A percentile compares a stretch with the other conserved stretches of the same genome.
Conservation (phyloP, 2,329 filamentous ascomycete genomes). For the Sordariomycetes sp. region DNA sequence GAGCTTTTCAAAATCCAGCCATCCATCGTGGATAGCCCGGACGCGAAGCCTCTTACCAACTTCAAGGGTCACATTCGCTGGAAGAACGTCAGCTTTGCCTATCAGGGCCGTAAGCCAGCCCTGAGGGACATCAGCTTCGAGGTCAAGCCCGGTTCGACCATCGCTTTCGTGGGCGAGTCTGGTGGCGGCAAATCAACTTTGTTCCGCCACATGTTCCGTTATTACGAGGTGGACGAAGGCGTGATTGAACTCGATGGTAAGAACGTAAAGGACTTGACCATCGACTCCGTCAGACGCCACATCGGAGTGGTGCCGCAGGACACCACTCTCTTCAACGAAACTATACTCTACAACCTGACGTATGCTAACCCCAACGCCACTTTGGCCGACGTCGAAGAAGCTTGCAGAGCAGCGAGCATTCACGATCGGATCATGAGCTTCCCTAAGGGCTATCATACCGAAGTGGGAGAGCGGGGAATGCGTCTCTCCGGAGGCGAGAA, state of each 20-base stretch:
- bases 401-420: constrained; percentile 80
- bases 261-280: constrained; percentile 78
- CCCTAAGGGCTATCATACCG: constrained; percentile 80
- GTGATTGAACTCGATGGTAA: constrained; percentile 77
- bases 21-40: constrained; percentile 72
- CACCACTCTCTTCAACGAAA: constrained; percentile 90
- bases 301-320: constrained; percentile 98
- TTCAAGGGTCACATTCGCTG: constrained; percentile 81
- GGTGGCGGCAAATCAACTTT: constrained; percentile 96
- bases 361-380: constrained; percentile 78
- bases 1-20: constrained; percentile 96
- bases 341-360: constrained; percentile 87
- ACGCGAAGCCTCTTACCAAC: constrained; percentile 50
- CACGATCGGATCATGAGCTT: constrained; percentile 88
- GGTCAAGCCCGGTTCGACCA: constrained; percentile 83
- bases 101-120: constrained; percentile 78
- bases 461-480: constrained; percentile 83
- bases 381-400: constrained; percentile 72
- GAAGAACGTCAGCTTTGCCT: constrained; percentile 83
- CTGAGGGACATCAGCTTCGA: constrained; percentile 77
- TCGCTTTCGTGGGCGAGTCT: constrained; percentile 91
- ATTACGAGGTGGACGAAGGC: constrained; percentile 79
- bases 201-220: constrained; percentile 91
- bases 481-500: constrained; percentile 86
- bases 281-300: constrained; percentile 82